phyloP scores from a whole-genome alignment of 176 grass and related monocot genomes.

The Musa acuminata region DNA sequence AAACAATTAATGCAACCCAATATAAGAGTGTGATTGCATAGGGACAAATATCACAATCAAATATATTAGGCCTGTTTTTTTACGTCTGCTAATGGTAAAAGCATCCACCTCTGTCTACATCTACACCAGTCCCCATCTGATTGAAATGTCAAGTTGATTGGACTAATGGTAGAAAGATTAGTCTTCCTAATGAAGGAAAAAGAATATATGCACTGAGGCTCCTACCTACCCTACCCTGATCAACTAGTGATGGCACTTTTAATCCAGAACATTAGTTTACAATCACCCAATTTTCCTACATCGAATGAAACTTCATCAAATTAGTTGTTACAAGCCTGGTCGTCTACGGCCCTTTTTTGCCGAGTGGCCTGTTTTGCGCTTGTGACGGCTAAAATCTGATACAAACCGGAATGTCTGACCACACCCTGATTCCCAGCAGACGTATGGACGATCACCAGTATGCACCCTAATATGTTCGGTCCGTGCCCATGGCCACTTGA shows the following conservation, averaged over 20 bases:
- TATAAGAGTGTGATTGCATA: no score
- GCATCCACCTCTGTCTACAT: neutral
- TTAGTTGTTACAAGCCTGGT: neutral
- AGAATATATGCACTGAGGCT: neutral
- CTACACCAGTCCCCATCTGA: slow-evolving; percentile 3
- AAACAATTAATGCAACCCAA: neutral
- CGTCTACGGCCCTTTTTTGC: slow-evolving; percentile 36
- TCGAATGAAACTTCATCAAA: neutral
- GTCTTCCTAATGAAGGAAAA: slow-evolving; percentile 4
- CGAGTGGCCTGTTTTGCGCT: slow-evolving; percentile 94
- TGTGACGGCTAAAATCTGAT: slow-evolving; percentile 95
- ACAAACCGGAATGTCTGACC: slow-evolving; percentile 94
- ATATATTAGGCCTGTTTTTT: neutral
- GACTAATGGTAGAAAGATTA: slow-evolving; percentile 8
- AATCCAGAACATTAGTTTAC: slow-evolving; percentile 13
- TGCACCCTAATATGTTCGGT: slow-evolving; percentile 97
- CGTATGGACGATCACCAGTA: slow-evolving; percentile 73
- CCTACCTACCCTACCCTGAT: neutral
- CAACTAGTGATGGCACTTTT: neutral
- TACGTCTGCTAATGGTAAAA: neutral
- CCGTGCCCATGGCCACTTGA: slow-evolving; percentile 97
- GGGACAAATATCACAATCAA: neutral
- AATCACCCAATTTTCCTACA: neutral
- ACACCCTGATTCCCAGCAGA: slow-evolving; percentile 70
- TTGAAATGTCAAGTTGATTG: slow-evolving; percentile 13